Conservation (phyloP, 78 protist species). For the Paratrimastix pyriformis region DNA sequence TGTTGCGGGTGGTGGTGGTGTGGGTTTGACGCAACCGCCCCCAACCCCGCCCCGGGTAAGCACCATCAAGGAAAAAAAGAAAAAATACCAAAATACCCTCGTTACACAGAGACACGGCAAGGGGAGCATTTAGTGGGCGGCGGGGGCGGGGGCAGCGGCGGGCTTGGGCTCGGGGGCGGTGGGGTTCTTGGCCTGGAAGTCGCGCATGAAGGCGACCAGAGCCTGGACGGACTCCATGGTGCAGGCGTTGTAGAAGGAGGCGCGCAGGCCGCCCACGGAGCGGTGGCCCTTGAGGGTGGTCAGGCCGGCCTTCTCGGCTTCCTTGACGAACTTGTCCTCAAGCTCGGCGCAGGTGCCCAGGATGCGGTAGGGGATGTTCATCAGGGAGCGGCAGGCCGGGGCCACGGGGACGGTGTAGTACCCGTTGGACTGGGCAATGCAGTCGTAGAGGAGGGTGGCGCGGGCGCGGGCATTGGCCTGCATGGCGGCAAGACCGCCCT, state of each 20-base stretch:
- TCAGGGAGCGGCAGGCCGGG: constrained; percentile 51
- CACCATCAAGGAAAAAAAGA: no score
- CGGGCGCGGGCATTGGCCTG: constrained; percentile 23
- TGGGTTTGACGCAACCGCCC: no score
- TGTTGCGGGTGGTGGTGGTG: no score
- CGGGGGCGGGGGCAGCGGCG: no score
- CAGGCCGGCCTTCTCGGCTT: constrained; percentile 47
- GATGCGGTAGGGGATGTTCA: constrained; percentile 69
- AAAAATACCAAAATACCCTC: no score
- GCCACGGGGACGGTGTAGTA: constrained; percentile 47
- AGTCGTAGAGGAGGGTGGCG: constrained; percentile 45
- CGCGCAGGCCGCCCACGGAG: constrained; percentile 82
- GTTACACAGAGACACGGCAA: no score
- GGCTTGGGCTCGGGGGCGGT: no score
- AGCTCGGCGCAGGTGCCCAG: constrained; percentile 14
- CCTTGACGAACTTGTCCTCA: constrained; percentile 45
- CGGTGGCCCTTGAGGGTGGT: constrained; percentile 59
- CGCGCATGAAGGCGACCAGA: no score
- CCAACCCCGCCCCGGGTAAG: no score
- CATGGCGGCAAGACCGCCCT: constrained; percentile 70
- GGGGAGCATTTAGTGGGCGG: no score
- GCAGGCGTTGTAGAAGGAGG: constrained; percentile 79
- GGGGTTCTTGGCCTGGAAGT: no score
- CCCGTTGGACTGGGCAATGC: constrained; percentile 48
- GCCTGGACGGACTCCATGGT: no score